Evolutionary conservation across 2,329 filamentous ascomycete species (phyloP).

Genomic region (Tolypocladium pustulatum): DNA sequence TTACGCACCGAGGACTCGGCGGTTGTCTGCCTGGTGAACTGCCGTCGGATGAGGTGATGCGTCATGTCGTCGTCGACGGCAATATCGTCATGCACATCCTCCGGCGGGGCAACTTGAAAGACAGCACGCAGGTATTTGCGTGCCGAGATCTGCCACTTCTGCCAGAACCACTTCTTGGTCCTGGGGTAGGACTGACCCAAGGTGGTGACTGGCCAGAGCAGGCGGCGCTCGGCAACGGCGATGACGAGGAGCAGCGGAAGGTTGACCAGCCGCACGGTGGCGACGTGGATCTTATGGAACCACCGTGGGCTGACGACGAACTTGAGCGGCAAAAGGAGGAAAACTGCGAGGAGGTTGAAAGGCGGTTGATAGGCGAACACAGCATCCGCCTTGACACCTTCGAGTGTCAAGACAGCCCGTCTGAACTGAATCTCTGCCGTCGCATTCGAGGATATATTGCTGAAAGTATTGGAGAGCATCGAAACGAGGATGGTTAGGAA

Average conservation of each 20-base stretch:
- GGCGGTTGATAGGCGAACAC: conserved; percentile 76
- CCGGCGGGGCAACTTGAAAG: conserved; percentile 60
- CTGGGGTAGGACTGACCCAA: conserved; percentile 9
- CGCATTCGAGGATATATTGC: conserved; percentile 64
- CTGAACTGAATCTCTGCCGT: conserved; percentile 79
- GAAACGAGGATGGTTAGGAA: conserved; percentile 86
- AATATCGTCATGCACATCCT: conserved; percentile 46
- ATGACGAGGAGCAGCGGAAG: conserved; percentile 64
- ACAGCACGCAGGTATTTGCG: conserved; percentile 64
- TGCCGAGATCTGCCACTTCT: conserved; percentile 56
- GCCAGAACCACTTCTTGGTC: conserved; percentile 46
- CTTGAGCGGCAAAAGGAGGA: conserved; percentile 66
- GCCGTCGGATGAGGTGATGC: conserved; percentile 45
- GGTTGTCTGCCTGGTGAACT: conserved; percentile 38
- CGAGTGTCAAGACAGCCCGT: conserved; percentile 69
- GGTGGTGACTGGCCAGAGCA: conserved; percentile 44
- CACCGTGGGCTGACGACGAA: conserved; percentile 69
- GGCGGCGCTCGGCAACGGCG: conserved; percentile 56
- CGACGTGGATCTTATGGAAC: conserved; percentile 87
- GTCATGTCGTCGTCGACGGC: conserved; percentile 49
- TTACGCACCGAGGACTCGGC: conserved; percentile 19
- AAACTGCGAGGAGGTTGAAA: conserved; percentile 70
- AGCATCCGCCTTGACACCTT: conserved; percentile 76
- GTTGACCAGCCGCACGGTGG: conserved; percentile 63
- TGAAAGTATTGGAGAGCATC: conserved; percentile 77